Percentiles rank a stretch among this genome's conserved stretches.
Conservation (phyloP, 345 rosid species). For the Hirschfeldia incana region DNA sequence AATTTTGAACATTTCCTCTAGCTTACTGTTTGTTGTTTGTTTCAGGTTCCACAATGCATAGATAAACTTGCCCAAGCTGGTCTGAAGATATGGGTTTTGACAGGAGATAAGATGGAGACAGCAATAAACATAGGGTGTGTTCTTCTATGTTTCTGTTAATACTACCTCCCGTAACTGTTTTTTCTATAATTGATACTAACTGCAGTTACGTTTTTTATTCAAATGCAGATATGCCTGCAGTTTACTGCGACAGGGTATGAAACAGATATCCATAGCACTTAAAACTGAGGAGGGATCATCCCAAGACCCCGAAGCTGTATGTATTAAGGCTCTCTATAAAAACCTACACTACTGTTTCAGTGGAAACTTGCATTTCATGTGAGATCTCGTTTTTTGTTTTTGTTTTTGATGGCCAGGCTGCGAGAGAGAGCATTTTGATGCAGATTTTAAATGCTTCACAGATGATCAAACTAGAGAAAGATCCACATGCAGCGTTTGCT, state of each 20-base stretch:
- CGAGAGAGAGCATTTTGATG: conserved; percentile 50
- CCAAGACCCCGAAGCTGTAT: conserved; percentile 33
- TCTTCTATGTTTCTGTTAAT: conserved; percentile 11
- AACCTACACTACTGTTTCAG: conserved; percentile 5
- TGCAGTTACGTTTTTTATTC: conserved; percentile 20
- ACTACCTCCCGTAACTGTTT: neutral
- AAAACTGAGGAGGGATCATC: conserved; percentile 25
- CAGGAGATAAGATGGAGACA: conserved; percentile 87
- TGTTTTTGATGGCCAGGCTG: conserved; percentile 45
- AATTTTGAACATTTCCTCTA: neutral
- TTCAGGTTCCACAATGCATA: conserved; percentile 79
- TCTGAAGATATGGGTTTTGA: conserved; percentile 77
- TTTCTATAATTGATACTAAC: conserved; percentile 5
- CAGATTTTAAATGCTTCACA: conserved; percentile 52
- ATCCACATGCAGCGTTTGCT: conserved; percentile 58
- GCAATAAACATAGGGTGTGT: conserved; percentile 73
- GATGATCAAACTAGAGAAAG: conserved; percentile 46
- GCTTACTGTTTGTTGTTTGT: neutral
- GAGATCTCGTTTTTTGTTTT: conserved; percentile 17
- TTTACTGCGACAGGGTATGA: conserved; percentile 74
- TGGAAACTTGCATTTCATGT: conserved; percentile 12
- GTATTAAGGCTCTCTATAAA: conserved; percentile 27
- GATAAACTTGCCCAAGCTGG: conserved; percentile 88
- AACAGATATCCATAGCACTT: conserved; percentile 45
- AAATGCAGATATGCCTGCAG: conserved; percentile 74